Conservation (phyloP, 257 asterid species). For the Salvia miltiorrhiza region DNA sequence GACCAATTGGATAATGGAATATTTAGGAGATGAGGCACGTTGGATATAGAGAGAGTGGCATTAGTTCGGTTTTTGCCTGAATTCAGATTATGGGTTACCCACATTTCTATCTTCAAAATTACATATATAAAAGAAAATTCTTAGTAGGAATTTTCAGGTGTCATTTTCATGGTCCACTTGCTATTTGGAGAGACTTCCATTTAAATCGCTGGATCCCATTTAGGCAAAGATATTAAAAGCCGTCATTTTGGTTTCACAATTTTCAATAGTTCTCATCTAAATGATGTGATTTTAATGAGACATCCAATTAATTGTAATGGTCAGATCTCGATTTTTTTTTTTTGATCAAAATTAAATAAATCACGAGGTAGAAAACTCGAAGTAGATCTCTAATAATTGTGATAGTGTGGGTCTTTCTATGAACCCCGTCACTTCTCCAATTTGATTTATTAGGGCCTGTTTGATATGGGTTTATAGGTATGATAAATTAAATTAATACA, state of each 20-base stretch:
- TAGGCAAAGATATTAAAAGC: background rate
- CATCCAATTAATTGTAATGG: background rate
- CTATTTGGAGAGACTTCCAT: background rate
- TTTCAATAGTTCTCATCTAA: background rate
- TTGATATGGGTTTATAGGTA: too few relatives aligned
- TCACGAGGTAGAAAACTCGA: background rate
- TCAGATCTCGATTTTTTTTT: too few relatives aligned
- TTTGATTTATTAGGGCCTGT: too few relatives aligned
- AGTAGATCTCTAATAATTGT: background rate
- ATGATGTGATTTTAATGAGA: too few relatives aligned
- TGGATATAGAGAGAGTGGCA: background rate
- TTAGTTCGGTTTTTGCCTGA: background rate
- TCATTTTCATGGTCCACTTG: conserved; percentile 19
- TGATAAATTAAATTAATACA: too few relatives aligned
- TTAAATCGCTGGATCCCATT: conserved; percentile 19
- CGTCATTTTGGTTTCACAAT: background rate
- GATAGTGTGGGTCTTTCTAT: background rate
- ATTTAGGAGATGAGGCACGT: background rate
- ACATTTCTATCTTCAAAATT: background rate
- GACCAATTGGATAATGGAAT: too few relatives aligned
- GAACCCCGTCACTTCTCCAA: background rate
- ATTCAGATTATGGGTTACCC: background rate
- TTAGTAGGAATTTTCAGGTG: too few relatives aligned
- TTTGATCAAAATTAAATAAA: background rate
- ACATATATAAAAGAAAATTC: too few relatives aligned